phyloP scores from a whole-genome alignment of 2,329 filamentous ascomycete species.

The Biscogniauxia marginata region DNA sequence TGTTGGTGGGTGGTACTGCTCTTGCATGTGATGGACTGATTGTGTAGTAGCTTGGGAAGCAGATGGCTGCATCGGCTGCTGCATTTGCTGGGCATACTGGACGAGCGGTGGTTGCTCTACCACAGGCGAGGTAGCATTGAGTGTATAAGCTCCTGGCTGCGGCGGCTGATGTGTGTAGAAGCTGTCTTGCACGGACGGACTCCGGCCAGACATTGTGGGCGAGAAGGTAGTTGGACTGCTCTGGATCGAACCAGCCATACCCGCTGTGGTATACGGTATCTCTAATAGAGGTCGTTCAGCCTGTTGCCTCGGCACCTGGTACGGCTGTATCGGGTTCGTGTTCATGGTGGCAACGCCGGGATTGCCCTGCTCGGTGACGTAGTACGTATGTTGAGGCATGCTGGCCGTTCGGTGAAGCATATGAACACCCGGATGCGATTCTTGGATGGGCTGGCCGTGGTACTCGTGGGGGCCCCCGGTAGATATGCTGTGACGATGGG shows the following conservation, averaged over 20 bases:
- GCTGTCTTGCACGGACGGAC: conserved; percentile 51
- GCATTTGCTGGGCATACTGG: conserved; percentile 41
- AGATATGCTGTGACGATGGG: conserved; percentile 48
- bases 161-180: conserved; percentile 54
- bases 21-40: conserved; percentile 29
- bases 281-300: conserved; percentile 47
- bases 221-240: conserved; percentile 61
- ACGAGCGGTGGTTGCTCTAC: conserved; percentile 43
- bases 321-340: conserved; percentile 48
- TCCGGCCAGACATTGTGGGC: conserved; percentile 48
- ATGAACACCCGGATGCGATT: conserved; percentile 45
- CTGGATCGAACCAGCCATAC: conserved; percentile 50
- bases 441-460: conserved; percentile 41
- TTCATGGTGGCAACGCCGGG: conserved; percentile 62
- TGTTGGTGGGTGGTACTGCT: conserved; percentile 39
- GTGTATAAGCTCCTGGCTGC: conserved; percentile 13
- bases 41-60: conserved; percentile 25
- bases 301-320: conserved; percentile 52
- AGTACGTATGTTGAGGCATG: conserved; percentile 48
- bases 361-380: conserved; percentile 61
- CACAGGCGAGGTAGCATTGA: conserved; percentile 42
- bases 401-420: conserved; percentile 50
- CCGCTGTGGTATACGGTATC: conserved; percentile 49
- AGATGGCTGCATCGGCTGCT: conserved; percentile 37
- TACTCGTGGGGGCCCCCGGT: conserved; percentile 44